These are phyloP conservation scores for Pichia sp. DNA, from an alignment of 1,139 yeast genomes.

Conservation along the genomic window DNA sequence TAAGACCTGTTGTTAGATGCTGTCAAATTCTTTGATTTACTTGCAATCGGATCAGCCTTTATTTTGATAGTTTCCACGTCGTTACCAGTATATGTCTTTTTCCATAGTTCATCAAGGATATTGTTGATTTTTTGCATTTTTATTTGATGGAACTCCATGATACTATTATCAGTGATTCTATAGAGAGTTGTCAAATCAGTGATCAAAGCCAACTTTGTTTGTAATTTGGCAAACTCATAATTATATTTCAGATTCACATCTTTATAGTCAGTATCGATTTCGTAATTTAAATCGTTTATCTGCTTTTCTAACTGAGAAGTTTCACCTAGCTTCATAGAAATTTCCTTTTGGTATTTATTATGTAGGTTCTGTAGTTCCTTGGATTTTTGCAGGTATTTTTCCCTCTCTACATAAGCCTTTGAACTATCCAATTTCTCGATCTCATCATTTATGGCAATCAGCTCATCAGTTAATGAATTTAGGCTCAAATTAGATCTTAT, in stretches of 20 bases:
- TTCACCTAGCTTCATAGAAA: conserved; percentile 81
- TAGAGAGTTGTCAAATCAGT: conserved; percentile 79
- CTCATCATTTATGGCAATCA: conserved; percentile 28
- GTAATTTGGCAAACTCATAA: conserved; percentile 67
- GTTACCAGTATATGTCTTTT: conserved; percentile 86
- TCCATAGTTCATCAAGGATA: conserved; percentile 87
- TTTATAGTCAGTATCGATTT: conserved; percentile 62
- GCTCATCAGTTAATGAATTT: conserved; percentile 31
- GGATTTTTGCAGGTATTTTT: conserved; percentile 55
- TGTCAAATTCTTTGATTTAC: conserved; percentile 33
- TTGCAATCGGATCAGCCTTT: conserved; percentile 50
- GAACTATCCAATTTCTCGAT: conserved; percentile 39
- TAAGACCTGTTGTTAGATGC: conserved; percentile 60
- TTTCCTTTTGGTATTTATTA: conserved; percentile 52
- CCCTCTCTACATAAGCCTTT: conserved; percentile 59
- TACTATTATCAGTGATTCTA: conserved; percentile 84
- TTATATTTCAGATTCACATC: conserved; percentile 58
- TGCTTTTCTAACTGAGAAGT: conserved; percentile 77
- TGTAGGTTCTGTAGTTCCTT: conserved; percentile 44
- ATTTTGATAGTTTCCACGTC: conserved; percentile 91
- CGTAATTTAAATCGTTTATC: conserved; percentile 43
- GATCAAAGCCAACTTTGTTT: conserved; percentile 70
- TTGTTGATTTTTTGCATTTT: conserved; percentile 93
- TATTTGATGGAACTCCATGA: conserved; percentile 84
- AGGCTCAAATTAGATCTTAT: conserved; percentile 49